These are phyloP conservation scores for Ophidiomyces ophidiicola DNA, from an alignment of 2,329 filamentous ascomycete genomes.

Conservation along the genomic window DNA sequence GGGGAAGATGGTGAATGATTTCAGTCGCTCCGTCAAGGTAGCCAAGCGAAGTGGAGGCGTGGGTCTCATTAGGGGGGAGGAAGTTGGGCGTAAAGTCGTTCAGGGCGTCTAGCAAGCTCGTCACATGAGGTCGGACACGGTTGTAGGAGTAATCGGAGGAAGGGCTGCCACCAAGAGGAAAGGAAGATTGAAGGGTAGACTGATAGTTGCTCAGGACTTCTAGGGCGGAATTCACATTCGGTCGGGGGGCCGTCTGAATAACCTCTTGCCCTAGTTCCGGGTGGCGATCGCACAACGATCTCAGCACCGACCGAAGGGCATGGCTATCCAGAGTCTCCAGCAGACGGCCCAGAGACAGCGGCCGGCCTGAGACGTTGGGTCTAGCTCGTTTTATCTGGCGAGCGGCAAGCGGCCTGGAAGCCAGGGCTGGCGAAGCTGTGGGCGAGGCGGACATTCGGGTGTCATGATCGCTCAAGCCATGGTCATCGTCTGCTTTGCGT, in stretches of 20 bases:
- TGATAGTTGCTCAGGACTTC: slow-evolving; percentile 75
- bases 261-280: slow-evolving; percentile 78
- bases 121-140: slow-evolving; percentile 68
- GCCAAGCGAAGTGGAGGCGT: slow-evolving; percentile 68
- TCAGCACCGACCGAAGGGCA: slow-evolving; percentile 74
- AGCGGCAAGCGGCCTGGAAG: slow-evolving; percentile 55
- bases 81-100: slow-evolving; percentile 94
- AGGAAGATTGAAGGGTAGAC: slow-evolving; percentile 59
- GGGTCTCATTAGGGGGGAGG: slow-evolving; percentile 76
- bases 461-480: slow-evolving; percentile 42
- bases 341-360: slow-evolving; percentile 59
- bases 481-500: slow-evolving; percentile 73
- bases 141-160: slow-evolving; percentile 93
- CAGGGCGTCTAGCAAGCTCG: slow-evolving; percentile 73
- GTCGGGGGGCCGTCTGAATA: slow-evolving; percentile 70
- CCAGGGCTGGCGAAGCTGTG: slow-evolving; percentile 63
- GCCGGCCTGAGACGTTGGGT: slow-evolving; percentile 56
- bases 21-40: slow-evolving; percentile 85
- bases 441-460: slow-evolving; percentile 90
- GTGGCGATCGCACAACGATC: slow-evolving; percentile 80
- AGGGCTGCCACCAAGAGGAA: slow-evolving; percentile 72
- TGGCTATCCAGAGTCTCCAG: slow-evolving; percentile 83
- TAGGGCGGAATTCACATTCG: slow-evolving; percentile 67
- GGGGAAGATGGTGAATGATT: slow-evolving; percentile 74
- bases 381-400: slow-evolving; percentile 56